Evolutionary conservation across 2,329 filamentous ascomycete genomes (phyloP), one percentile per base, ranked within the genome.

Genomic region (Ophiostoma himal-ulmi): DNA sequence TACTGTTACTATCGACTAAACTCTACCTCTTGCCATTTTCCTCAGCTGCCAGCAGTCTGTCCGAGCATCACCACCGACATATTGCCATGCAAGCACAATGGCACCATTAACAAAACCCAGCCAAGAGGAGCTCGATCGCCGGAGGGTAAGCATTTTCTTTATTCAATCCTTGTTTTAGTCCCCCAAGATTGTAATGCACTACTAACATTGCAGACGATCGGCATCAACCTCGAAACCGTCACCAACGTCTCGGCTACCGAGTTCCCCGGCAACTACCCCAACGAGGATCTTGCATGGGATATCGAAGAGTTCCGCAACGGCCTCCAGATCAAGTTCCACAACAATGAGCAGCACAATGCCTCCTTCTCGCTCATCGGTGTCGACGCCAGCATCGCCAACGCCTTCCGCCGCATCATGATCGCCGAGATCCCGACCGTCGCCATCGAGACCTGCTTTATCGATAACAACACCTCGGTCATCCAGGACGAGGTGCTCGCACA

Each of bases 391-490:
- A 89, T 99, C 78, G 93, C 95, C 77, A 99, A 99, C 79, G 95
- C 96, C 77, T 97, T 98, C 84, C 93, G 95, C 72, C 93, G 95
- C 76, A 98, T 98, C 76, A 86, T 98, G 76, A 91, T 99, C 79
- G 87, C 94, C 75, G 96, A 99, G 83, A 91, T 99, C 69, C 93
- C 94, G 22, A 95, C 93, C 1, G 86, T 99, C 65, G 95, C 96
- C 75, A 94, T 99, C 77, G 95, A 99, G 83, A 90, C 89, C 73
- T 92, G 96, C 78, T 99, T 91, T 82, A 89, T 98, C 74, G 87
- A 92, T 78, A 96, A 97, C 84, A 99, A 99, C 84, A 98, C 94
- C 68, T 97, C 93, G 5, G 93, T 99, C 48, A 95, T 99, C 77
- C 94, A 98, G 79, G 95, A 99, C 78, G 95, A 99, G 83, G 94